Conservation (phyloP, 2,329 filamentous ascomycete genomes). For the Knufia petricola region DNA sequence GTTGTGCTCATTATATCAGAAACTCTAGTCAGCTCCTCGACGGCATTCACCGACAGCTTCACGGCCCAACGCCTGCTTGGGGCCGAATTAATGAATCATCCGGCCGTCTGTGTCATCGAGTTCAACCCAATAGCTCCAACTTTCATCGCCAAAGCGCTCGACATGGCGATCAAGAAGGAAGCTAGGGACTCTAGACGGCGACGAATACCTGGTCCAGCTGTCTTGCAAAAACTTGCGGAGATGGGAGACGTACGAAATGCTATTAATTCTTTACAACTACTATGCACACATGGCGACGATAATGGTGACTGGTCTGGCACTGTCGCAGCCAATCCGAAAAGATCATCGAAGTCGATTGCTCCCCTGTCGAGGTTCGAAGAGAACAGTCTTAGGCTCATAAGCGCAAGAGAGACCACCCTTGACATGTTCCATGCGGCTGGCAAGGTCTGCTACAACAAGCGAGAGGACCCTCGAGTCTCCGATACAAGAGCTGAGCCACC, state of each 20-base stretch:
- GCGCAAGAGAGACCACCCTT: slow-evolving; percentile 76
- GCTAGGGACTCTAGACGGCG: slow-evolving; percentile 65
- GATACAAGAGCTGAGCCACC: slow-evolving; percentile 23
- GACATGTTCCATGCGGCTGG: slow-evolving; percentile 95
- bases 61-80: slow-evolving; percentile 86
- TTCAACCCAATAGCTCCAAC: slow-evolving; percentile 90
- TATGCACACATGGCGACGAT: slow-evolving; percentile 74
- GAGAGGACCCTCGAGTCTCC: slow-evolving; percentile 45
- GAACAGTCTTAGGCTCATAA: slow-evolving; percentile 70
- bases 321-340: slow-evolving; percentile 59
- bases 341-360: slow-evolving; percentile 40
- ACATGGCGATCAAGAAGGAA: slow-evolving; percentile 75
- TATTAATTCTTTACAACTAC: slow-evolving; percentile 83
- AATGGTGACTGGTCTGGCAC: slow-evolving; percentile 65
- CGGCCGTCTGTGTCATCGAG: slow-evolving; percentile 68
- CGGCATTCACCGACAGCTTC: slow-evolving; percentile 78
- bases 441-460: slow-evolving; percentile 94
- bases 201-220: slow-evolving; percentile 65
- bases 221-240: slow-evolving; percentile 71
- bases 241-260: slow-evolving; percentile 88
- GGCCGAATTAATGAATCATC: slow-evolving; percentile 72
- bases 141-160: slow-evolving; percentile 72
- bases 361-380: slow-evolving; percentile 65
- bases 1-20: slow-evolving; percentile 88
- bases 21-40: slow-evolving; percentile 74